These are phyloP conservation scores for Sextonia rubra DNA, from an alignment of 164 flowering plant species.

Conservation along the genomic window DNA sequence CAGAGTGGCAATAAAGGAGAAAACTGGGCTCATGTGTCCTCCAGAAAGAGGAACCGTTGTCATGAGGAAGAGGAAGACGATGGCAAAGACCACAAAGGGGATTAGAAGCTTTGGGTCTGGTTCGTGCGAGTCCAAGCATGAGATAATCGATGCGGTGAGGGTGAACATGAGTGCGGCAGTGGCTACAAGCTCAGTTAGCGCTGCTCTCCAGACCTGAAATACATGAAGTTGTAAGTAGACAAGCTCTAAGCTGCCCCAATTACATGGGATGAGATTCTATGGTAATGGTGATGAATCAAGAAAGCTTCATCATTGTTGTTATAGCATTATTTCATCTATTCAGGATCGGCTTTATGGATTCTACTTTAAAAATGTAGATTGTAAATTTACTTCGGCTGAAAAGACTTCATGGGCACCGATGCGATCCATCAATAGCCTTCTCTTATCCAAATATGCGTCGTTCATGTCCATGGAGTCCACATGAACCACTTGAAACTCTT, in stretches of 20 bases:
- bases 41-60: slow-evolving; percentile 11
- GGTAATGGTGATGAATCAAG: neutral
- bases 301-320: too few relatives aligned
- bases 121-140: slow-evolving; percentile 25
- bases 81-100: slow-evolving; percentile 15
- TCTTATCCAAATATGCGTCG: neutral
- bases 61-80: slow-evolving; percentile 15
- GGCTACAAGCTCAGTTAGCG: slow-evolving; percentile 38
- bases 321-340: too few relatives aligned
- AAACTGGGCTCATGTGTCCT: slow-evolving; percentile 10
- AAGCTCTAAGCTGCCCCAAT: neutral
- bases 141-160: slow-evolving; percentile 40
- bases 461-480: neutral
- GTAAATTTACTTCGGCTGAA: slow-evolving; percentile 1
- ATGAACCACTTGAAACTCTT: neutral
- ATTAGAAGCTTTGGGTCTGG: slow-evolving; percentile 32
- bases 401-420: slow-evolving; percentile 6
- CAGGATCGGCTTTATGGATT: neutral
- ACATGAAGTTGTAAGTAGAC: neutral
- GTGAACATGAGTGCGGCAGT: slow-evolving; percentile 38
- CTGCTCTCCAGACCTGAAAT: slow-evolving; percentile 45
- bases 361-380: too few relatives aligned
- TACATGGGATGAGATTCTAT: neutral
- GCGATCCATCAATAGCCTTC: neutral
- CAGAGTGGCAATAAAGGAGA: slow-evolving; percentile 28